Conservation (phyloP, 1,284 basidiomycete species). For the Pseudozyma sp. region DNA sequence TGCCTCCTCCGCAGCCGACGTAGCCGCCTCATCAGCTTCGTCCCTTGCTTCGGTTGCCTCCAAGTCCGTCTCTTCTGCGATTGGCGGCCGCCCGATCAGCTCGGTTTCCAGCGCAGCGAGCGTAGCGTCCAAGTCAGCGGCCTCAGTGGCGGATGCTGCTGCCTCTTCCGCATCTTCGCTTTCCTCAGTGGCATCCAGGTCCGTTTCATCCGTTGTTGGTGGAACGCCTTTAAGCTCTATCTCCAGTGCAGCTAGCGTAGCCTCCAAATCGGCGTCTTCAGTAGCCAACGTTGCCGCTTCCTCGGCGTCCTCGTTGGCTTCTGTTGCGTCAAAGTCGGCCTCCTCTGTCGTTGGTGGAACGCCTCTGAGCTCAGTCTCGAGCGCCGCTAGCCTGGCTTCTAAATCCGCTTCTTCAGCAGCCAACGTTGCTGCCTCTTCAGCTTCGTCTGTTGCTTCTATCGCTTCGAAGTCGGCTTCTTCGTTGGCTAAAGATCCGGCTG, state of each 20-base stretch:
- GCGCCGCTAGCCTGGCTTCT: not conserved
- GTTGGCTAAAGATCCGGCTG: not conserved
- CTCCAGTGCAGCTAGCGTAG: not conserved
- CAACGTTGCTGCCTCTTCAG: not conserved
- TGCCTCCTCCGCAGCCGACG: conserved; percentile 6
- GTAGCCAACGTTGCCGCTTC: not conserved
- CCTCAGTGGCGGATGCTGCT: not conserved
- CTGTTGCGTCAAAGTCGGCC: not conserved
- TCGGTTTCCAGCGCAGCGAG: not conserved
- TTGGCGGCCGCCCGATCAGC: not conserved
- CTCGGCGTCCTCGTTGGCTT: not conserved
- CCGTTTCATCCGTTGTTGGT: no score
- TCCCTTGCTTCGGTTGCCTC: conserved; percentile 7
- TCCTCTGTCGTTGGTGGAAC: not conserved
- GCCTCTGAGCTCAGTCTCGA: not conserved
- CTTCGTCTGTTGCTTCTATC: not conserved
- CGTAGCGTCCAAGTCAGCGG: not conserved
- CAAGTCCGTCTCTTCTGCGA: not conserved
- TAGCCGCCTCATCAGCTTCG: conserved; percentile 11
- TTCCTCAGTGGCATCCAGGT: not conserved
- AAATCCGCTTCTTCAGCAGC: not conserved
- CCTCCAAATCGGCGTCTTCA: not conserved
- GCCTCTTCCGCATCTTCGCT: not conserved
- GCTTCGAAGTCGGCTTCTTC: conserved; percentile 1
- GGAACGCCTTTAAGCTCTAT: not conserved